phyloP scores from a whole-genome alignment of 2,329 filamentous ascomycete genomes.

The Orbilia quercus region DNA sequence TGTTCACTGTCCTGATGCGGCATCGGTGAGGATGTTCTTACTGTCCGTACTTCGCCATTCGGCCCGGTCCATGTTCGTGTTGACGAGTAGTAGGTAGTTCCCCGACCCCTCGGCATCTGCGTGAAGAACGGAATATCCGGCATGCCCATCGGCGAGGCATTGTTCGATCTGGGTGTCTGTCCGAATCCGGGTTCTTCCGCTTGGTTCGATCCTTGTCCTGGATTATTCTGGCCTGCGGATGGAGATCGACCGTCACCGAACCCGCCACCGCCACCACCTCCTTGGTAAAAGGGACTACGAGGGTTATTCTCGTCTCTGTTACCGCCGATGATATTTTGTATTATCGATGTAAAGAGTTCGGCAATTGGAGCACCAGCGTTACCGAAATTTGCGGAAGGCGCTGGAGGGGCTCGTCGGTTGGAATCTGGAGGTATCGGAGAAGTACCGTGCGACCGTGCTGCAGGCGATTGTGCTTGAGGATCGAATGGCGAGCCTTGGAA shows the following conservation, averaged over 20 bases:
- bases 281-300: constrained; percentile 10
- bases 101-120: constrained; percentile 41
- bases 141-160: constrained; percentile 26
- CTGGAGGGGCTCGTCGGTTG: constrained; percentile 19
- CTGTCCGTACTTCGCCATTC: constrained; percentile 43
- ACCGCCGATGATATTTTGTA: constrained; percentile 46
- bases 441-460: constrained; percentile 16
- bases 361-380: constrained; percentile 35
- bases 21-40: constrained; percentile 52
- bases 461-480: constrained; percentile 8
- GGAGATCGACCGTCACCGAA: constrained; percentile 25
- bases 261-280: constrained; percentile 10
- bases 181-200: constrained; percentile 31
- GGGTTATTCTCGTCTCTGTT: constrained; percentile 17
- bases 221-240: constrained; percentile 35
- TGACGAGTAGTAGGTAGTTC: constrained; percentile 48
- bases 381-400: constrained; percentile 43
- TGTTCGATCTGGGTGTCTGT: constrained; percentile 14
- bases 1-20: constrained; percentile 21
- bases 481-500: constrained; percentile 34
- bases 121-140: constrained; percentile 36
- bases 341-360: constrained; percentile 54
- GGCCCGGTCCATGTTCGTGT: constrained; percentile 50
- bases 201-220: constrained; percentile 39
- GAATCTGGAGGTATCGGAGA: constrained; percentile 22